Conservation (phyloP, 2,329 filamentous ascomycete species). For the Botrytis pseudocinerea region DNA sequence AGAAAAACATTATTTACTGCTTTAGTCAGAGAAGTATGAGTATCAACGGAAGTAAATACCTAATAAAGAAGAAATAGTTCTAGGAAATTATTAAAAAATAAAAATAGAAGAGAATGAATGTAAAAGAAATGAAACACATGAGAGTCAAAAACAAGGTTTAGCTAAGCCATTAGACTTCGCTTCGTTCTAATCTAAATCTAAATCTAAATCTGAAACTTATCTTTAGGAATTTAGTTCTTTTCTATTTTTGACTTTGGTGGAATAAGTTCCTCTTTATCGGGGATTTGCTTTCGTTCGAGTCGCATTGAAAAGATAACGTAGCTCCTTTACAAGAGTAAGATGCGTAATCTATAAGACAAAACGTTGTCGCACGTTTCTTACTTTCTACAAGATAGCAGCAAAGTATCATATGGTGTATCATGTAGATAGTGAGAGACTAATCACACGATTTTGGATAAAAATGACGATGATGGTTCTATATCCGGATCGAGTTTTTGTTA, state of each 20-base stretch:
- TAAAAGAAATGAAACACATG: not conserved
- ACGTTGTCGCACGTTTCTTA: not conserved
- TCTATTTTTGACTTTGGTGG: not conserved
- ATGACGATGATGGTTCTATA: not conserved
- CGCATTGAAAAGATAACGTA: not conserved
- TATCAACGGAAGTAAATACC: not conserved
- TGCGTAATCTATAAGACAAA: not conserved
- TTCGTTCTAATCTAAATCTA: not conserved
- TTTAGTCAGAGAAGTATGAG: not conserved
- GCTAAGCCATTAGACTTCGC: not conserved
- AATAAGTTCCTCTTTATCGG: not conserved
- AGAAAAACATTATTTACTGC: not conserved
- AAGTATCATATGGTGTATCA: not conserved
- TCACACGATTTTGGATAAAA: not conserved
- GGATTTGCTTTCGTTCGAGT: not conserved
- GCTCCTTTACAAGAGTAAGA: not conserved
- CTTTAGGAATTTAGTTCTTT: not conserved
- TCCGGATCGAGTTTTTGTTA: not conserved
- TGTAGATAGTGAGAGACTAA: not conserved
- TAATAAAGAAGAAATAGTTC: not conserved
- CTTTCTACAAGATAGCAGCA: not conserved
- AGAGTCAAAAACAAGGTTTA: not conserved
- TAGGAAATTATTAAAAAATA: not conserved
- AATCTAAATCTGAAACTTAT: not conserved
- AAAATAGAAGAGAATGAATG: not conserved